Percentiles rank a stretch among this genome's conserved stretches.
Conservation (phyloP, 164 flowering plant genomes). For the Magnolia changhungtana region DNA sequence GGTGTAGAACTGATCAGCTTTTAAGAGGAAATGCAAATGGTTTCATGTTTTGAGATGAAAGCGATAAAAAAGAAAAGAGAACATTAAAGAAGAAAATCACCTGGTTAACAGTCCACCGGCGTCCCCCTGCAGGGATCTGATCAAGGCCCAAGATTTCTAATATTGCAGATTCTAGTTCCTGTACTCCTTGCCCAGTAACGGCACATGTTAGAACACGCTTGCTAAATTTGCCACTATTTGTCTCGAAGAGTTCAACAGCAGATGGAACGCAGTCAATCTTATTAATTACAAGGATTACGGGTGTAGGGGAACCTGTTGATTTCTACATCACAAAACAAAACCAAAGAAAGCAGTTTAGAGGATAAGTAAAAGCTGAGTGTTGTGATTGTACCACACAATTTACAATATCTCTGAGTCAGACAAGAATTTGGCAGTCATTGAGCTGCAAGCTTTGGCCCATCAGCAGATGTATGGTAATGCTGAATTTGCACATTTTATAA, state of each 20-base stretch:
- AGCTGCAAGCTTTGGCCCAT: background rate
- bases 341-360: constrained; percentile 5
- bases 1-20: too few relatives aligned
- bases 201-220: constrained; percentile 77
- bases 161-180: constrained; percentile 67
- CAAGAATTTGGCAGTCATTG: background rate
- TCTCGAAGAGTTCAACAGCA: constrained; percentile 26
- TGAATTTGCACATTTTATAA: background rate
- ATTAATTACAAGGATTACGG: constrained; percentile 74
- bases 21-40: too few relatives aligned
- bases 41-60: background rate
- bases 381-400: background rate
- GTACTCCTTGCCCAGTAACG: constrained; percentile 71
- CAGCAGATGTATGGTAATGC: background rate
- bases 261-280: constrained; percentile 77
- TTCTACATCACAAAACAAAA: constrained; percentile 44
- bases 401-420: background rate
- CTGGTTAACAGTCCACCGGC: constrained; percentile 89
- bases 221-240: constrained; percentile 29
- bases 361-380: background rate
- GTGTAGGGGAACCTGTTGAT: constrained; percentile 42
- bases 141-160: constrained; percentile 67
- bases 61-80: background rate
- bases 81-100: constrained; percentile 25
- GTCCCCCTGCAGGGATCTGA: constrained; percentile 61